These are phyloP conservation scores for Epichloe bromicola DNA, from an alignment of 2,329 filamentous ascomycete species.

Conservation along the genomic window DNA sequence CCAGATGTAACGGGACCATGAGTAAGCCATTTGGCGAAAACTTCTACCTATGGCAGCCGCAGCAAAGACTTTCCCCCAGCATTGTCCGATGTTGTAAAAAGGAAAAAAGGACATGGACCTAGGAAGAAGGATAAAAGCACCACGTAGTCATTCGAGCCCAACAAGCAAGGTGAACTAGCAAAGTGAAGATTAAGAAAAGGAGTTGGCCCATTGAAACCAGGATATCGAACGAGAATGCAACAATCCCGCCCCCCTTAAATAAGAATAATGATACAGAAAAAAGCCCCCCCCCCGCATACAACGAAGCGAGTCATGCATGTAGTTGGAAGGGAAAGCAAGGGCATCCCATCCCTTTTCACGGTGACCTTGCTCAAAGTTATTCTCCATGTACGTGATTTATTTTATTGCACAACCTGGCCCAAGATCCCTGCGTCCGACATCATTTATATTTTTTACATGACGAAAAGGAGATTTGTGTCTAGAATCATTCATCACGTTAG, in stretches of 20 bases:
- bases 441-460: slow-evolving; percentile 36
- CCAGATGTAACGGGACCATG: not conserved
- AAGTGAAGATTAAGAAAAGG: not conserved
- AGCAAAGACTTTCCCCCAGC: not conserved
- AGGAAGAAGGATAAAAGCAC: no score
- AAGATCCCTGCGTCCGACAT: not conserved
- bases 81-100: no score
- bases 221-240: slow-evolving; percentile 1
- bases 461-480: slow-evolving; percentile 50
- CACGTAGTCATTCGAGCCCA: not conserved
- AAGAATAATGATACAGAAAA: not conserved
- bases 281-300: not conserved
- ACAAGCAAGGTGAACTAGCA: no score
- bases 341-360: not conserved
- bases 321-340: not conserved
- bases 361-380: not conserved
- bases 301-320: not conserved
- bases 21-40: not conserved
- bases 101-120: no score
- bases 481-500: slow-evolving; percentile 6
- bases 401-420: not conserved
- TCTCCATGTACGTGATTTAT: not conserved
- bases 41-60: not conserved
- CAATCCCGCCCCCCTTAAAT: not conserved
- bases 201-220: not conserved